Evolutionary conservation across 371 early-diverging fungal genomes (phyloP).

Genomic region (Choanephora cucurbitarum): DNA sequence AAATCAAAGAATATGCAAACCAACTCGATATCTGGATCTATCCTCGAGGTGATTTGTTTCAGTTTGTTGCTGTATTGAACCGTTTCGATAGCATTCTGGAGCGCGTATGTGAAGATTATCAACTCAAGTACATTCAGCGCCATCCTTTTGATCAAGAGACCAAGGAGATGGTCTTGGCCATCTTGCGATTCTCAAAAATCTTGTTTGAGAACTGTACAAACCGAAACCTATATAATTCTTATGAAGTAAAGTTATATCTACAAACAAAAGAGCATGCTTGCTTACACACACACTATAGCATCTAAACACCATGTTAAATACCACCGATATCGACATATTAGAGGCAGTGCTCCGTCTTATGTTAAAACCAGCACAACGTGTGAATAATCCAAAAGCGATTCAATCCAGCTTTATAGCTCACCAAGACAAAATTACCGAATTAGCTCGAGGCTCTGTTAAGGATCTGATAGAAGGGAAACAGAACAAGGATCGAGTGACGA

Average conservation of each 20-base stretch:
- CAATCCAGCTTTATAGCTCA: conserved; percentile 63
- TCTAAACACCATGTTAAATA: conserved; percentile 53
- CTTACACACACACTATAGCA: conserved; percentile 65
- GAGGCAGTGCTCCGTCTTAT: conserved; percentile 71
- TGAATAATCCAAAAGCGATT: conserved; percentile 71
- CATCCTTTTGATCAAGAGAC: conserved; percentile 53
- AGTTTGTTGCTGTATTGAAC: conserved; percentile 93
- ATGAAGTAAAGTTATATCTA: conserved; percentile 73
- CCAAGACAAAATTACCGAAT: conserved; percentile 26
- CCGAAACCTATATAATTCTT: conserved; percentile 89
- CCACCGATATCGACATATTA: conserved; percentile 78
- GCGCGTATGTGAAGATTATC: conserved; percentile 56
- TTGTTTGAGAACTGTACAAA: conserved; percentile 94
- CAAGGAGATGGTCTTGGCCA: conserved; percentile 63
- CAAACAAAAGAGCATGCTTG: conserved; percentile 53
- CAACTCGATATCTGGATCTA: conserved; percentile 69
- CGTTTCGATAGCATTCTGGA: conserved; percentile 89
- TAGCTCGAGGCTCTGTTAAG: conserved; percentile 18
- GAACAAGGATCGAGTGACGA: conserved; percentile 4
- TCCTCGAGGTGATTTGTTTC: conserved; percentile 89
- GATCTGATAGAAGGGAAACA: not conserved
- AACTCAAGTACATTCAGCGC: conserved; percentile 60
- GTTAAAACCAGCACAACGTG: conserved; percentile 79
- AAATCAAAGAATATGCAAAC: conserved; percentile 53
- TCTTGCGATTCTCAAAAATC: conserved; percentile 73